A percentile compares a stretch with the other conserved stretches of the same genome.
Evolutionary conservation across 2,329 filamentous ascomycete genomes (phyloP).

Genomic region (Allantophomopsis lycopodina): DNA sequence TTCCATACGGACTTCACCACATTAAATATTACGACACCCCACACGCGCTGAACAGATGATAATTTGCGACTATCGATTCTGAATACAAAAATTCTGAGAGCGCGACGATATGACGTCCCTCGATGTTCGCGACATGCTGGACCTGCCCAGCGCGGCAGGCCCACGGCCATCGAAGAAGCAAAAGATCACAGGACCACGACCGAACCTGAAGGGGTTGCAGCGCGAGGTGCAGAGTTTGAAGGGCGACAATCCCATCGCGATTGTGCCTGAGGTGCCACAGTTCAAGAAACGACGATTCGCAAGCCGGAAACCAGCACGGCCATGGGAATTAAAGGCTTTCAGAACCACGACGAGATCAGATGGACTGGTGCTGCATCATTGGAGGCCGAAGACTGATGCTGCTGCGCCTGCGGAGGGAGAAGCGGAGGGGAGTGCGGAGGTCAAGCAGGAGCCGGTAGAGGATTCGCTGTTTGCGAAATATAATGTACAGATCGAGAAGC

Average conservation of each 20-base stretch:
- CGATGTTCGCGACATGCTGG: constrained; percentile 81
- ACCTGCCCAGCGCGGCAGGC: constrained; percentile 51
- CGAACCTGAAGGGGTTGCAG: constrained; percentile 48
- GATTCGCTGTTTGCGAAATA: constrained; percentile 70
- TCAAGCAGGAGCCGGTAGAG: constrained; percentile 28
- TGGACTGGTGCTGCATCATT: constrained; percentile 61
- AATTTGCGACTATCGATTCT: no score
- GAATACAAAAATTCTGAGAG: no score
- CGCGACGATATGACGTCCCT: constrained; percentile 45
- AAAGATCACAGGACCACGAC: constrained; percentile 46
- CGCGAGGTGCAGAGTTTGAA: constrained; percentile 53
- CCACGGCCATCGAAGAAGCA: constrained; percentile 60
- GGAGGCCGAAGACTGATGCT: constrained; percentile 51
- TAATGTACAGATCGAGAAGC: constrained; percentile 68
- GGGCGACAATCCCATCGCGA: constrained; percentile 53
- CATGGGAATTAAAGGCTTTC: constrained; percentile 60
- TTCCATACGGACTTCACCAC: no score
- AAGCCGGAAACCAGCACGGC: constrained; percentile 38
- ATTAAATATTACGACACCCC: no score
- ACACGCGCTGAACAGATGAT: no score
- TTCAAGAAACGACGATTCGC: constrained; percentile 45
- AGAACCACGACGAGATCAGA: constrained; percentile 66
- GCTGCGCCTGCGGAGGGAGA: constrained; percentile 21
- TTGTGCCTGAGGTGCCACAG: constrained; percentile 43
- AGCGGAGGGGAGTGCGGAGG: constrained; percentile 21